Base-by-base conservation (phyloP, 1,284 basidiomycete species). In the Cryptococcus sp. region DNA sequence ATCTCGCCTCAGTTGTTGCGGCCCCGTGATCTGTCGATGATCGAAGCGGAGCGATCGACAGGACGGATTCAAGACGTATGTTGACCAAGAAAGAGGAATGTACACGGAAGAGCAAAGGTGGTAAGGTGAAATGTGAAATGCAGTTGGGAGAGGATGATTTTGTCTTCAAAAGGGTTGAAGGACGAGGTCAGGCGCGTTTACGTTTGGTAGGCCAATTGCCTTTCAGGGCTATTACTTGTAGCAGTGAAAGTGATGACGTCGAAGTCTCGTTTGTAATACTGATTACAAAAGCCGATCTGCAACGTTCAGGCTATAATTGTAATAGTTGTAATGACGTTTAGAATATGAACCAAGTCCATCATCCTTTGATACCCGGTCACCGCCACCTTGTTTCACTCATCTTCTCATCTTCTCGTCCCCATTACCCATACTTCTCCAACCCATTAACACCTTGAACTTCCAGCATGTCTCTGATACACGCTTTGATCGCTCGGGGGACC, bases 401-500 rank as follows among this genome's bases (percentile, higher is more conserved):
- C 30, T 41, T 11, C 23, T 54, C 53, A 25, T 30, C 19, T 47
- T 47, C 25, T 50, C 27, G n/a, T 50, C 27, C 42, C 23, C 40
- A 19, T 22, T 46, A 35, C 20, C 20, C 45, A 47, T 46, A n/a
- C 40, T 20, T 13, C 3, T 4, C 19, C 41, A 46, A 17, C 41
- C 20, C 30, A 41, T 25, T 22, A 47, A 45, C 50, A 25, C 35
- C 43, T 23, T 48, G 19, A 5, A 49, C 48, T 45, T 47, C n/a
- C 47, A 56, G 19, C 47, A 79, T 79, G 82, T 81, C 79, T 17
- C 73, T 83, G 27, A 88, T 94, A 60, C 90, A 92, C 70, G 90
- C 90, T n/a, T 82, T 93, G 45, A 87, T 95, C 11, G 88, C 92
- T n/a, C 83, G 85, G 64, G 90, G 88, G 1, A 76, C 86, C 16